Conservation (phyloP, 352 stramenopile species). For the Phytophthora constricta region DNA sequence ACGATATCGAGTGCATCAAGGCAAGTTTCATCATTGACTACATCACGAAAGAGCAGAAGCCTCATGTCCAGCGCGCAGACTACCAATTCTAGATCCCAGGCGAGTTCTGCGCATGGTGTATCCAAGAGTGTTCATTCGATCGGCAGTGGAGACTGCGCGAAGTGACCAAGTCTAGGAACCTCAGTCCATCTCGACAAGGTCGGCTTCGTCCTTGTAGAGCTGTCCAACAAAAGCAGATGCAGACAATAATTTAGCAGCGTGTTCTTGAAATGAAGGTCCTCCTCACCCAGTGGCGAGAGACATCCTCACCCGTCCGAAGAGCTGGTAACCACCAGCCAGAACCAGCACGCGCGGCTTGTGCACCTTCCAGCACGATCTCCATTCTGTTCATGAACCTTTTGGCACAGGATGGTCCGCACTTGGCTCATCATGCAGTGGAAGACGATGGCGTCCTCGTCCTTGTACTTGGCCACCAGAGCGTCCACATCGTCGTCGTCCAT, state of each 20-base stretch:
- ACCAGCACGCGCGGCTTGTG: constrained; percentile 67
- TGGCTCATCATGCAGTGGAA: constrained; percentile 92
- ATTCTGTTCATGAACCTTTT: constrained; percentile 77
- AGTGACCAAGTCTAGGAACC: too few relatives aligned
- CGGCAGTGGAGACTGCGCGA: too few relatives aligned
- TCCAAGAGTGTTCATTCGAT: too few relatives aligned
- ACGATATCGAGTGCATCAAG: constrained; percentile 77
- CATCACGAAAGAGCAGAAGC: constrained; percentile 82
- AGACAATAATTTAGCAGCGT: constrained; percentile 26
- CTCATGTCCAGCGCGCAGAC: constrained; percentile 51
- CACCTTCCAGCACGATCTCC: constrained; percentile 53
- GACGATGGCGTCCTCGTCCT: constrained; percentile 69
- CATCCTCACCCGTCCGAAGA: constrained; percentile 62
- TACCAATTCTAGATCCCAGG: constrained; percentile 56
- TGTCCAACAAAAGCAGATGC: constrained; percentile 31
- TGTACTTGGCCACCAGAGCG: constrained; percentile 69
- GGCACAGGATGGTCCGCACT: constrained; percentile 78
- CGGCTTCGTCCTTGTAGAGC: constrained; percentile 57
- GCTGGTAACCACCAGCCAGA: constrained; percentile 75
- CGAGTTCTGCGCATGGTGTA: constrained; percentile 20
- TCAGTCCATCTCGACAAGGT: constrained; percentile 49
- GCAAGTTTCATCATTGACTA: constrained; percentile 87
- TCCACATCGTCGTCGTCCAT: constrained; percentile 85
- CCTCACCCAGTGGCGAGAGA: too few relatives aligned
- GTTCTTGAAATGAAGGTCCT: too few relatives aligned